Evolutionary conservation across 2,329 filamentous ascomycete species (phyloP).

Genomic region (Juglanconis juglandina): DNA sequence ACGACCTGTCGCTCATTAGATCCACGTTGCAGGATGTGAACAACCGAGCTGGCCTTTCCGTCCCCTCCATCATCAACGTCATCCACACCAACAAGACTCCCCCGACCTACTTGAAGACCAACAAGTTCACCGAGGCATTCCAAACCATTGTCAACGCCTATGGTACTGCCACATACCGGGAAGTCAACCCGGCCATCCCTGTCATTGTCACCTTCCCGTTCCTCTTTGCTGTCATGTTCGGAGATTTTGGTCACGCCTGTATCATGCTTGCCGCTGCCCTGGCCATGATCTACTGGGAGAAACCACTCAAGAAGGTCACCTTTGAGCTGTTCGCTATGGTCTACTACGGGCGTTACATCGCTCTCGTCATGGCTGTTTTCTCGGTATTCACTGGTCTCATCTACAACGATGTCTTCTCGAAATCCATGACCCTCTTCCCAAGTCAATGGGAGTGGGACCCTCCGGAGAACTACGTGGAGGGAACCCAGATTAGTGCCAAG

Average conservation of each 20-base stretch:
- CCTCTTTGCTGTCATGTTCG: constrained; percentile 99
- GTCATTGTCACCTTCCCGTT: constrained; percentile 99
- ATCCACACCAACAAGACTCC: constrained; percentile 96
- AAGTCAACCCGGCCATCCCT: constrained; percentile 93
- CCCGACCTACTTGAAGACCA: constrained; percentile 94
- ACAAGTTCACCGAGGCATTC: constrained; percentile 97
- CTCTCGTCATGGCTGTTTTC: constrained; percentile 95
- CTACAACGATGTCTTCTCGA: constrained; percentile 97
- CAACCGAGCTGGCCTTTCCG: constrained; percentile 90
- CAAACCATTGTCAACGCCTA: constrained; percentile 99
- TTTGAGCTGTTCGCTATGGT: constrained; percentile 98
- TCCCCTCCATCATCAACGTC: constrained; percentile 97
- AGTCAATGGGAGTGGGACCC: constrained; percentile 82
- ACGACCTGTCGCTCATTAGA: constrained; percentile 83
- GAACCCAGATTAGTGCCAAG: constrained; percentile 60
- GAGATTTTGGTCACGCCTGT: constrained; percentile 88
- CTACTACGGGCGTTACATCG: constrained; percentile 98
- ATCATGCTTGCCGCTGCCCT: constrained; percentile 81
- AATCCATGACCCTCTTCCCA: constrained; percentile 81
- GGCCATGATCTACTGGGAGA: constrained; percentile 97
- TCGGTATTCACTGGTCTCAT: constrained; percentile 96
- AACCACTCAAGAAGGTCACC: constrained; percentile 81
- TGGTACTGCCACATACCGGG: constrained; percentile 93
- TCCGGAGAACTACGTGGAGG: constrained; percentile 64
- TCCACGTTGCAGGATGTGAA: constrained; percentile 95